phyloP scores from a whole-genome alignment of 2,329 filamentous ascomycete species.

The Simplicillium aogashimaense region DNA sequence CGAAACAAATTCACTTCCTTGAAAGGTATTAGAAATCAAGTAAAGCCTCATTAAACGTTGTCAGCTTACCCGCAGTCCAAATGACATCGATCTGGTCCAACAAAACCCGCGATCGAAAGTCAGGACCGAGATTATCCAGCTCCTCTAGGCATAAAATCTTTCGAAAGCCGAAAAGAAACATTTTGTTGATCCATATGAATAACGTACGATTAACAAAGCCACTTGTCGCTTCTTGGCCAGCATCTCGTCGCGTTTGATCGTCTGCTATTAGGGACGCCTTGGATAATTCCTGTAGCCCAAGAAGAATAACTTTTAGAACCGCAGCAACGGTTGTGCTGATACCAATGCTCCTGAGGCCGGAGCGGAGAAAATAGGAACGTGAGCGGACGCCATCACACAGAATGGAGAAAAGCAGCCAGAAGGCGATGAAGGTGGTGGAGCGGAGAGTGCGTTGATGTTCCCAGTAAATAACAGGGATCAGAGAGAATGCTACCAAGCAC shows the following conservation, averaged over 20 bases:
- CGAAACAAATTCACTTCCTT: too few relatives aligned
- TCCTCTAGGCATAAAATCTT: too few relatives aligned
- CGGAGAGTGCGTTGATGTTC: neutral
- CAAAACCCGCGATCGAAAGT: too few relatives aligned
- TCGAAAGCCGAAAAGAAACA: neutral
- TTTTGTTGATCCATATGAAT: neutral
- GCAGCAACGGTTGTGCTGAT: neutral
- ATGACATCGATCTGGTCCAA: too few relatives aligned
- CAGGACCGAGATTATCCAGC: too few relatives aligned
- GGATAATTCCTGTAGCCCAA: neutral
- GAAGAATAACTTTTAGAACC: neutral
- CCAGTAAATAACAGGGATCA: neutral
- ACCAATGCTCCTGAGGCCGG: neutral
- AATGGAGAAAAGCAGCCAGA: neutral
- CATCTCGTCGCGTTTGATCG: neutral
- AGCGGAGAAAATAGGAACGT: neutral
- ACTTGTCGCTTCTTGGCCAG: neutral
- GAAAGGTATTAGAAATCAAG: too few relatives aligned
- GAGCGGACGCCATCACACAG: neutral
- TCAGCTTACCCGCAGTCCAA: too few relatives aligned
- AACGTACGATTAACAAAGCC: neutral
- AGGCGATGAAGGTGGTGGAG: neutral
- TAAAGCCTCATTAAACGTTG: too few relatives aligned
- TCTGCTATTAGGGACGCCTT: neutral
- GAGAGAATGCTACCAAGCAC: neutral